Percentiles rank a stretch among this genome's conserved stretches.
phyloP scores from a whole-genome alignment of 176 grass and related monocot genomes.

The Triticum timopheevii region DNA sequence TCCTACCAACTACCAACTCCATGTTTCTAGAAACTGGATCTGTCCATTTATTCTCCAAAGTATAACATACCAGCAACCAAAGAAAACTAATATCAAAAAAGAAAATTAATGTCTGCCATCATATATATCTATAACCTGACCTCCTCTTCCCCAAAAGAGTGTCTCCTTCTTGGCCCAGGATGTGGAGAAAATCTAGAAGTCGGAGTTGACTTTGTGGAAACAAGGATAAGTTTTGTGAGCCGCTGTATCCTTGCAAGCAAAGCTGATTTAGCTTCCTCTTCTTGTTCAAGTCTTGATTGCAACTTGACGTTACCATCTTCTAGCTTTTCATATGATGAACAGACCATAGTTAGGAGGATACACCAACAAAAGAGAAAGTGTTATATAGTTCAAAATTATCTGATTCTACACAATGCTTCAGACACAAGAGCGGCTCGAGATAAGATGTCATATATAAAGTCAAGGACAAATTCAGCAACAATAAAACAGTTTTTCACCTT shows the following conservation, averaged over 20 bases:
- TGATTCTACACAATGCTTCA: constrained; percentile 19
- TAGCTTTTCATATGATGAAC: constrained; percentile 70
- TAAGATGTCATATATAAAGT: background rate
- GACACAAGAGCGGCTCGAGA: background rate
- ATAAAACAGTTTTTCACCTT: constrained; percentile 62
- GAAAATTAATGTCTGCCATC: background rate
- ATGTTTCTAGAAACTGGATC: constrained; percentile 24
- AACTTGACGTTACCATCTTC: constrained; percentile 98
- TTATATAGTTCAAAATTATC: constrained; percentile 16
- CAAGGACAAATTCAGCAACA: constrained; percentile 3
- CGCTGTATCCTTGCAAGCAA: constrained; percentile 94
- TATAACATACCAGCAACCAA: constrained; percentile 26
- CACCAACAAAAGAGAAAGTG: background rate
- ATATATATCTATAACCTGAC: constrained; percentile 45
- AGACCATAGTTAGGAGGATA: constrained; percentile 48
- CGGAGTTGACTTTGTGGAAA: constrained; percentile 87
- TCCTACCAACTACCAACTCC: background rate
- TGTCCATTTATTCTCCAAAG: constrained; percentile 2
- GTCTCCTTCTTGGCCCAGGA: constrained; percentile 82
- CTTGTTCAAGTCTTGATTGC: constrained; percentile 96
- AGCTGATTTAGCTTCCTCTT: constrained; percentile 98
- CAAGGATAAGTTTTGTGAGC: constrained; percentile 94
- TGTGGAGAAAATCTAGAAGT: constrained; percentile 75
- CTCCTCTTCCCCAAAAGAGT: constrained; percentile 99
- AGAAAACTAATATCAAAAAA: constrained; percentile 13